Evolutionary conservation across 306 rosid genomes (phyloP).

Genomic region (Alnus glutinosa): DNA sequence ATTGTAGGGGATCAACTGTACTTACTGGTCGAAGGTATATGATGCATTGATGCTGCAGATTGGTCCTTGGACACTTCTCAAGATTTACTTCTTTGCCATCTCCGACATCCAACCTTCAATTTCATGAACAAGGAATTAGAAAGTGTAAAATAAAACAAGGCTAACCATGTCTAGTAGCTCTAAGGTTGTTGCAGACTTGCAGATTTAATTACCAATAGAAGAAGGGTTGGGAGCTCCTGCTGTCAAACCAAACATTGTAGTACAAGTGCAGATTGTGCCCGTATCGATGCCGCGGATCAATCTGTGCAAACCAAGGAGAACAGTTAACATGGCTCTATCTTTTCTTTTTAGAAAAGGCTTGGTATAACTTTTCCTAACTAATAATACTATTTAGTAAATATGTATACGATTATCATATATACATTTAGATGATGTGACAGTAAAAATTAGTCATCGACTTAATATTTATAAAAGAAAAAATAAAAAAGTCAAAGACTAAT

Average conservation of each 20-base stretch:
- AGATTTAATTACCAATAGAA: constrained; percentile 61
- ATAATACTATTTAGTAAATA: too few relatives aligned
- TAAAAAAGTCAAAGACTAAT: too few relatives aligned
- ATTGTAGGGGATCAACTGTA: not conserved
- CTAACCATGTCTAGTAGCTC: not conserved
- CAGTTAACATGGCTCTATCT: not conserved
- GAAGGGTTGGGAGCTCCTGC: constrained; percentile 74
- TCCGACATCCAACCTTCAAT: constrained; percentile 87
- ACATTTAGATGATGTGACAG: too few relatives aligned
- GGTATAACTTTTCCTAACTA: too few relatives aligned
- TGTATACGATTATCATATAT: too few relatives aligned
- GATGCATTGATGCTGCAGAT: constrained; percentile 66
- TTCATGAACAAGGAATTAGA: constrained; percentile 18
- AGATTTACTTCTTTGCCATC: constrained; percentile 76
- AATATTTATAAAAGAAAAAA: too few relatives aligned
- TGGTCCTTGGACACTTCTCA: constrained; percentile 57
- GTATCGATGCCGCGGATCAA: constrained; percentile 89
- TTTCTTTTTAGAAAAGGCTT: too few relatives aligned
- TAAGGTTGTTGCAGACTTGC: not conserved
- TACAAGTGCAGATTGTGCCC: constrained; percentile 81
- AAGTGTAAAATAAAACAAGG: constrained; percentile 2
- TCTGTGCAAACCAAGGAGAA: constrained; percentile 38
- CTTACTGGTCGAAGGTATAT: constrained; percentile 84
- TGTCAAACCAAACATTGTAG: constrained; percentile 64
- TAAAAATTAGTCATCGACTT: too few relatives aligned